phyloP scores from a whole-genome alignment of 306 rosid genomes.

The Cajanus cajan region DNA sequence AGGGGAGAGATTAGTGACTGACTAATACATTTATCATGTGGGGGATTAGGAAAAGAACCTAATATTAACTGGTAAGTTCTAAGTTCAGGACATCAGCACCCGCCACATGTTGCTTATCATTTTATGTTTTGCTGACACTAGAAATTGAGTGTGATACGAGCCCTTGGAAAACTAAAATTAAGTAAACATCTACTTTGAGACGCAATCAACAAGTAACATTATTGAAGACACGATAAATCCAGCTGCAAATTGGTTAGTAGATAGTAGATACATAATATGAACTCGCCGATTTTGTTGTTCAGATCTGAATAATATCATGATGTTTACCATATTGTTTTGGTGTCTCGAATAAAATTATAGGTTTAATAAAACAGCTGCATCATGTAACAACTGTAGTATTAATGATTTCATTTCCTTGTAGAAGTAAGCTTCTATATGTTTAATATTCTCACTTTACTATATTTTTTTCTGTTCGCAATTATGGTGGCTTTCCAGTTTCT shows the following conservation, averaged over 20 bases:
- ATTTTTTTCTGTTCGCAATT: neutral
- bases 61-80: neutral
- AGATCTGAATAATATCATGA: constrained; percentile 2
- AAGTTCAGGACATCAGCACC: constrained; percentile 16
- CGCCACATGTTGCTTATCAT: constrained; percentile 25
- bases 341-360: neutral
- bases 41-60: constrained; percentile 25
- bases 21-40: constrained; percentile 5
- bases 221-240: constrained; percentile 18
- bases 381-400: neutral
- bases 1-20: neutral
- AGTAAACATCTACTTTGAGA: constrained; percentile 26
- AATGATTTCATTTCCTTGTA: constrained; percentile 13
- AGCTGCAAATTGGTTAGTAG: neutral
- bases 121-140: constrained; percentile 2
- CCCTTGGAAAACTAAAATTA: constrained; percentile 9
- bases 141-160: constrained; percentile 21
- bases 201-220: constrained; percentile 6
- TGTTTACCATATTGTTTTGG: neutral
- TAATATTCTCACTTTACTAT: constrained; percentile 32
- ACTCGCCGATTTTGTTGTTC: constrained; percentile 6
- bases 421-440: neutral
- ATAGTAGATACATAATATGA: neutral
- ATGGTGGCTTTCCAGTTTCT: constrained; percentile 35
- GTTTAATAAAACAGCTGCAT: neutral